These are phyloP conservation scores for Marchantia paleacea DNA, from an alignment of 225 moss, liverwort and hornwort species.

Conservation along the genomic window DNA sequence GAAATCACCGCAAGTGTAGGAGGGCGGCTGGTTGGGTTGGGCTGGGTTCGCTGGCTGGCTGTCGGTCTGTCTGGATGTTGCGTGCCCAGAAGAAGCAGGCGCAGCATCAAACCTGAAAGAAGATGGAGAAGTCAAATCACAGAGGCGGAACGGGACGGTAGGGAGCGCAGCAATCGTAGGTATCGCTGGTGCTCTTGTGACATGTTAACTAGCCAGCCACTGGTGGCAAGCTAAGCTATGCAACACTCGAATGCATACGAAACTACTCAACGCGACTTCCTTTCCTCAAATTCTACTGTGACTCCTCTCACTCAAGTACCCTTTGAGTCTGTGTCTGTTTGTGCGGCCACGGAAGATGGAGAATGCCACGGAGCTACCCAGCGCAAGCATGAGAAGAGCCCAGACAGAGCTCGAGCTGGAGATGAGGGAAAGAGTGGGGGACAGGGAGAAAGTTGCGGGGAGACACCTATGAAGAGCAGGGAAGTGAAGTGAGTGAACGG, in stretches of 20 bases:
- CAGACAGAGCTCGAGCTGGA: not conserved
- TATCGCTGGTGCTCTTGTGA: not conserved
- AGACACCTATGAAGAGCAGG: not conserved
- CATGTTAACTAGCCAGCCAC: not conserved
- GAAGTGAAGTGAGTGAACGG: no score
- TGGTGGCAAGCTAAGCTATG: not conserved
- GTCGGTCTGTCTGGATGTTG: slow-evolving; percentile 6
- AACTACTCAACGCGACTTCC: not conserved
- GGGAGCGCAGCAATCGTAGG: slow-evolving; percentile 8
- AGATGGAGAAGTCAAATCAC: slow-evolving; percentile 5
- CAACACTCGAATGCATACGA: slow-evolving; percentile 4
- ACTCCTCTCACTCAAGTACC: not conserved
- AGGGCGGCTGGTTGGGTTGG: not conserved
- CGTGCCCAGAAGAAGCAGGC: not conserved
- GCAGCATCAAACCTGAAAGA: not conserved
- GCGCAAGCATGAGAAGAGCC: not conserved
- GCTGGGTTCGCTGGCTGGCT: not conserved
- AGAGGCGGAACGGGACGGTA: not conserved
- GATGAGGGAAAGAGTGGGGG: not conserved
- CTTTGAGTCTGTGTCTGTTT: not conserved
- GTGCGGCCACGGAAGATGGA: not conserved
- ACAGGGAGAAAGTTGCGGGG: not conserved
- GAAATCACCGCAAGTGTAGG: slow-evolving; percentile 1
- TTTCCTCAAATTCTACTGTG: not conserved
- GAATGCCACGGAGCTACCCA: not conserved